phyloP scores from a whole-genome alignment of 768 basidiomycete species.

The Lentinula sp. region DNA sequence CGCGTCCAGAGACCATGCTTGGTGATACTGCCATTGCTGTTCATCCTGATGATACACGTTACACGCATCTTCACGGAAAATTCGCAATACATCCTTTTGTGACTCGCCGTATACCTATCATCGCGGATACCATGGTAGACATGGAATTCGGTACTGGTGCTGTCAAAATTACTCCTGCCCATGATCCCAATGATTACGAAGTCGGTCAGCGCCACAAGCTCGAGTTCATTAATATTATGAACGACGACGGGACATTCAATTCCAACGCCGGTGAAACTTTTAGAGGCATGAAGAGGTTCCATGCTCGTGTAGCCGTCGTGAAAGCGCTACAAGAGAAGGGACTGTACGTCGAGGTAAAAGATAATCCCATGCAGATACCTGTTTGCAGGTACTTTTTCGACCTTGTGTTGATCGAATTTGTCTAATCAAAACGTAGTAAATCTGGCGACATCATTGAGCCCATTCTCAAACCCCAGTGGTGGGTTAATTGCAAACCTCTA shows the following conservation, averaged over 20 bases:
- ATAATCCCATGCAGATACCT: conserved; percentile 97
- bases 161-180: conserved; percentile 98
- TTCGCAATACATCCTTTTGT: conserved; percentile 88
- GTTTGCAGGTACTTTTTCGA: conserved; percentile 64
- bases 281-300: conserved; percentile 98
- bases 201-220: conserved; percentile 84
- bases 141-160: conserved; percentile 97
- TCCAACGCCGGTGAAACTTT: conserved; percentile 79
- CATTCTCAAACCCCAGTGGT: conserved; percentile 97
- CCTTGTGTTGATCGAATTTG: neutral
- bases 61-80: conserved; percentile 95
- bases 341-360: conserved; percentile 84
- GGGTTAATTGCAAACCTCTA: conserved; percentile 89
- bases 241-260: conserved; percentile 96
- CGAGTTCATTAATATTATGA: conserved; percentile 90
- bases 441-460: conserved; percentile 96
- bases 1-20: conserved; percentile 97
- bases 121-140: conserved; percentile 83
- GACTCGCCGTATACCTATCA: conserved; percentile 78
- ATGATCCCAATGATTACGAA: conserved; percentile 96
- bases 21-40: conserved; percentile 97
- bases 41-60: conserved; percentile 87
- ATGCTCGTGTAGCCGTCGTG: conserved; percentile 79
- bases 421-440: conserved; percentile 48
- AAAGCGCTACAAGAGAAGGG: conserved; percentile 80